These are phyloP conservation scores for Vinca minor DNA, from an alignment of 257 asterid species.

Conservation along the genomic window DNA sequence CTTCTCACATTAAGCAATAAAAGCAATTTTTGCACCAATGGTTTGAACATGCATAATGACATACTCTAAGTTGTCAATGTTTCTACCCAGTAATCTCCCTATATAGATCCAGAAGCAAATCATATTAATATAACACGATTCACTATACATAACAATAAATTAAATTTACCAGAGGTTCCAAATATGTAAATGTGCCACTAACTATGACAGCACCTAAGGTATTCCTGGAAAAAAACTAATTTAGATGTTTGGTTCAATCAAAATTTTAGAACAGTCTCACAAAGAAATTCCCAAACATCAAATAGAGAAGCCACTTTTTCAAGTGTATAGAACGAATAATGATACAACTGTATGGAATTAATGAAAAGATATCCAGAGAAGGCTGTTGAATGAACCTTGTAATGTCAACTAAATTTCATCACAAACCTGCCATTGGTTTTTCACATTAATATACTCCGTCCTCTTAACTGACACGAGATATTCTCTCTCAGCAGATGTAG, in stretches of 20 bases:
- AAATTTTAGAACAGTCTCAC: not conserved
- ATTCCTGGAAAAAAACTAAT: not conserved
- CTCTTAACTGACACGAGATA: slow-evolving; percentile 61
- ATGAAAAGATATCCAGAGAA: not conserved
- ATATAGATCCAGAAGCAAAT: too few species aligned
- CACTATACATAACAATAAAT: too few species aligned
- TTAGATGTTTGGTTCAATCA: not conserved
- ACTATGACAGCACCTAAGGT: not conserved
- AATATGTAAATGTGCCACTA: too few species aligned
- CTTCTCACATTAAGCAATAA: not conserved
- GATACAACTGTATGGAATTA: not conserved
- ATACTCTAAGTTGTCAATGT: too few species aligned
- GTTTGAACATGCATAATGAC: not conserved
- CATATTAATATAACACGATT: too few species aligned
- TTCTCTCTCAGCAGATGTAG: slow-evolving; percentile 89
- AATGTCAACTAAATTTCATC: not conserved
- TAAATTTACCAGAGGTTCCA: not conserved
- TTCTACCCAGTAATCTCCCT: slow-evolving; percentile 6
- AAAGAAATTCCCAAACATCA: not conserved
- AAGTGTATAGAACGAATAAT: not conserved
- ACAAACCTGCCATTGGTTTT: slow-evolving; percentile 93
- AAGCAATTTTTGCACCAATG: not conserved
- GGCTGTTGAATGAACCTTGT: not conserved
- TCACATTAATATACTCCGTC: slow-evolving; percentile 72
- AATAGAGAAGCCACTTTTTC: not conserved